Percentiles rank a stretch among this genome's conserved stretches.
These are phyloP conservation scores for Tetracladium maxilliforme DNA, from an alignment of 2,329 filamentous ascomycete genomes.

Conservation along the genomic window DNA sequence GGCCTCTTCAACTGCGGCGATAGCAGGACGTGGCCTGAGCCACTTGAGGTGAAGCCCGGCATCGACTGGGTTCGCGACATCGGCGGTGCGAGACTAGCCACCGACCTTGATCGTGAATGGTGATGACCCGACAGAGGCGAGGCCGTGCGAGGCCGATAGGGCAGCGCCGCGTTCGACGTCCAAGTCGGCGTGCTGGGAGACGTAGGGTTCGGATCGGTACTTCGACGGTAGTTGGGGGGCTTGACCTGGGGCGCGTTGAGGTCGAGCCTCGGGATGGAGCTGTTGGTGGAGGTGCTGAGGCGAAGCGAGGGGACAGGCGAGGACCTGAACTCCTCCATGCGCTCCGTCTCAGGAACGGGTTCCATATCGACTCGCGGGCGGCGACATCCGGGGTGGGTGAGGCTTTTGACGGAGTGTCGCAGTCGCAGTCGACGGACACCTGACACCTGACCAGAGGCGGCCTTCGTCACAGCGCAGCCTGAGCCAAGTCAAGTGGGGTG, in stretches of 20 bases:
- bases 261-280: background rate
- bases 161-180: slow-evolving; percentile 22
- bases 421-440: slow-evolving; percentile 17
- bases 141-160: slow-evolving; percentile 46
- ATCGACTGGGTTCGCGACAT: slow-evolving; percentile 52
- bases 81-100: slow-evolving; percentile 33
- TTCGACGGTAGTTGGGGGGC: slow-evolving; percentile 37
- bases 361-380: slow-evolving; percentile 32
- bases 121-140: slow-evolving; percentile 41
- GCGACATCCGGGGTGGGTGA: too few relatives aligned
- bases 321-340: slow-evolving; percentile 50
- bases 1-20: slow-evolving; percentile 31
- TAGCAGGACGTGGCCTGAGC: slow-evolving; percentile 40
- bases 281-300: slow-evolving; percentile 11
- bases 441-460: too few relatives aligned
- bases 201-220: slow-evolving; percentile 38
- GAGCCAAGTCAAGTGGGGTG: too few relatives aligned
- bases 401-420: too few relatives aligned
- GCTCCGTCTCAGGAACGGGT: slow-evolving; percentile 52
- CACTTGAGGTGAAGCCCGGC: slow-evolving; percentile 37
- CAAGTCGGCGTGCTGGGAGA: slow-evolving; percentile 37
- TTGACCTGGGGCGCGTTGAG: slow-evolving; percentile 23
- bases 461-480: too few relatives aligned
- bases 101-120: slow-evolving; percentile 43
- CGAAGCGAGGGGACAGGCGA: slow-evolving; percentile 40